These are phyloP conservation scores for Tetraselmis chui DNA, from an alignment of 139 green algal genomes.

Conservation along the genomic window DNA sequence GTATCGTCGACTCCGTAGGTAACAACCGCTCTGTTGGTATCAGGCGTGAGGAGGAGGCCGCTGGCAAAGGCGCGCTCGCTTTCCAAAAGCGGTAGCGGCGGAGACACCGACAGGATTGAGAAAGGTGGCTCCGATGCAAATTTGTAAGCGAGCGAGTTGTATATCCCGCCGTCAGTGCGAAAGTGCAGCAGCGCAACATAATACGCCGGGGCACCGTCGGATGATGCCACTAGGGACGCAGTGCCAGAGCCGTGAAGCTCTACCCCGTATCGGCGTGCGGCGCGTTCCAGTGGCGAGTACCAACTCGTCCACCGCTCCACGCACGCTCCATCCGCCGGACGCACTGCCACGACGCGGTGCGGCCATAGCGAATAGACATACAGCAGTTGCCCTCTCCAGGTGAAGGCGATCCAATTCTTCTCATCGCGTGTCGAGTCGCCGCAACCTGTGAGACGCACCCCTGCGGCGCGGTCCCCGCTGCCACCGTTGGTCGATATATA, in stretches of 20 bases:
- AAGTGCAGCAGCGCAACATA: constrained; percentile 9
- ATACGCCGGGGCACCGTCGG: neutral
- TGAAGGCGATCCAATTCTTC: constrained; percentile 17
- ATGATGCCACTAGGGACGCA: neutral
- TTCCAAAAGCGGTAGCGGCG: neutral
- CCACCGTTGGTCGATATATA: no score
- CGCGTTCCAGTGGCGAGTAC: neutral
- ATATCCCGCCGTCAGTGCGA: neutral
- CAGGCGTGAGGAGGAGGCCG: constrained; percentile 1
- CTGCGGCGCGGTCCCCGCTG: neutral
- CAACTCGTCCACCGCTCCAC: neutral
- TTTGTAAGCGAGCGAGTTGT: constrained; percentile 4
- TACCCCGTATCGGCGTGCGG: no score
- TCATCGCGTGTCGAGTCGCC: neutral
- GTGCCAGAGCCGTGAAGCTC: neutral
- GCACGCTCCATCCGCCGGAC: neutral
- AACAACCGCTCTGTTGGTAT: neutral
- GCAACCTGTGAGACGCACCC: neutral
- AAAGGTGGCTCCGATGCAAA: constrained; percentile 2
- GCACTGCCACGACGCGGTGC: neutral
- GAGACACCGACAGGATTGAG: neutral
- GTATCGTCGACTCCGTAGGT: constrained; percentile 1
- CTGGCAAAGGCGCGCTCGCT: constrained; percentile 1
- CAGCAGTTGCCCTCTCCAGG: neutral
- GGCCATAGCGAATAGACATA: constrained; percentile 3